Evolutionary conservation across 352 stramenopile genomes (phyloP), one percentile per base, ranked within the genome.

Genomic region (Pythium dissimile): DNA sequence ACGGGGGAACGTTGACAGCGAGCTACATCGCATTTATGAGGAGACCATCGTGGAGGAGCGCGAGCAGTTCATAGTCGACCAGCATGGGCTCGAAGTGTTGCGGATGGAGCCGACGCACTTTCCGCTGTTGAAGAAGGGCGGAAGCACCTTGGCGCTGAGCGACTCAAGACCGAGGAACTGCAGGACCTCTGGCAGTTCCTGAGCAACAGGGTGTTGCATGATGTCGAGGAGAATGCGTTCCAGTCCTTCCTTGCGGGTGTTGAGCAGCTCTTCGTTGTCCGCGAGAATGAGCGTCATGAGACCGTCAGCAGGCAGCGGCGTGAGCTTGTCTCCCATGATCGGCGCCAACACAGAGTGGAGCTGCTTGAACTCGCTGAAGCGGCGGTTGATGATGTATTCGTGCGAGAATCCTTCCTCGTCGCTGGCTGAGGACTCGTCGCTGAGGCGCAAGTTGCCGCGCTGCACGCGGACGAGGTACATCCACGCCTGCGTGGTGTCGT

Each of bases 331-430:
- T 16, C 72, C 72, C 80, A 89, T 86, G 50, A 88, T 58, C 8
- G 75, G 71, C 42, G 67, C 53, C 21, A 89, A 55, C 11, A 63
- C 64, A n/a, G 67, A 60, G 66, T 89, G 77, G 27, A 89, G 77
- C 49, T 79, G 71, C 70, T 89, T 89, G 58, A 89, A 89, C 53
- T 89, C 80, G 45, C 73, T 80, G 63, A 89, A 89, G 54, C 80
- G 80, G 26, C 80, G 77, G 44, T 67, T 77, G 50, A 89, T 80
- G 11, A 76, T 55, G 67, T 89, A 88, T 55, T 84, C 69, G 75
- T 88, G 72, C 49, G 69, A 62, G 59, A 84, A 84, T 45, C 73
- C 73, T 11, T 69, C 54, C 21, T 67, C 70, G 18, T 68, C 72
- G 23, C 16, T n/a, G n/a, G n/a, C 31, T 5, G 32, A 23, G 9